These are phyloP conservation scores for Leucocoprinus sp. DNA, from an alignment of 768 basidiomycete genomes.

Conservation along the genomic window DNA sequence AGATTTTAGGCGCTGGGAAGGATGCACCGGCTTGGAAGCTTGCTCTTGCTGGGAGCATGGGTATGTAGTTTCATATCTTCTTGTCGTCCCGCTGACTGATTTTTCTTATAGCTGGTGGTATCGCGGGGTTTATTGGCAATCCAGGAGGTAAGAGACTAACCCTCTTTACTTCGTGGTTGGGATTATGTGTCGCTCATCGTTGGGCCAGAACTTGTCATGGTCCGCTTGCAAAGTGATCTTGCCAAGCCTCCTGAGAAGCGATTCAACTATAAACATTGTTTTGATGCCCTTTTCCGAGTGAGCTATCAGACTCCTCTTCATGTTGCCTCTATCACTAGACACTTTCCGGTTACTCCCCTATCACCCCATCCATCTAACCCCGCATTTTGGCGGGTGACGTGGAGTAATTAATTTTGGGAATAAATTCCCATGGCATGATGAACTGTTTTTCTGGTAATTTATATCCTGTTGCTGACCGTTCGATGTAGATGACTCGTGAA, in stretches of 20 bases:
- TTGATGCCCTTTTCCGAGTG: constrained; percentile 82
- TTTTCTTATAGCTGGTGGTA: constrained; percentile 55
- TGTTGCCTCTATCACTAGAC: background rate
- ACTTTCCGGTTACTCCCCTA: background rate
- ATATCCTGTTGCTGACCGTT: constrained; percentile 7
- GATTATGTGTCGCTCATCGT: background rate
- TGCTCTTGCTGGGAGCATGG: constrained; percentile 78
- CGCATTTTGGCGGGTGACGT: constrained; percentile 9
- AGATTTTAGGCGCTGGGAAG: constrained; percentile 62
- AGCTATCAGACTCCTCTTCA: constrained; percentile 21
- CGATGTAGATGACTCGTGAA: constrained; percentile 73
- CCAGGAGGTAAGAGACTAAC: constrained; percentile 50
- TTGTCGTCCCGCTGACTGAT: background rate
- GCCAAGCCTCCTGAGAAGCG: constrained; percentile 83
- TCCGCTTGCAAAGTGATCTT: constrained; percentile 85
- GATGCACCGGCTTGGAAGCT: constrained; percentile 77
- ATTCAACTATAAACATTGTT: constrained; percentile 84
- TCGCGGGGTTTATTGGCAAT: constrained; percentile 85
- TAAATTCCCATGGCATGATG: too few relatives aligned
- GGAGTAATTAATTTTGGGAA: constrained; percentile 11
- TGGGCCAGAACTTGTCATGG: constrained; percentile 70
- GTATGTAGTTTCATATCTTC: constrained; percentile 32
- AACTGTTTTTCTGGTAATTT: constrained; percentile 4
- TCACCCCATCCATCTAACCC: background rate
- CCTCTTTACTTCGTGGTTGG: background rate